These are phyloP conservation scores for Candida succiphila DNA, from an alignment of 805 yeast genomes.

Conservation along the genomic window DNA sequence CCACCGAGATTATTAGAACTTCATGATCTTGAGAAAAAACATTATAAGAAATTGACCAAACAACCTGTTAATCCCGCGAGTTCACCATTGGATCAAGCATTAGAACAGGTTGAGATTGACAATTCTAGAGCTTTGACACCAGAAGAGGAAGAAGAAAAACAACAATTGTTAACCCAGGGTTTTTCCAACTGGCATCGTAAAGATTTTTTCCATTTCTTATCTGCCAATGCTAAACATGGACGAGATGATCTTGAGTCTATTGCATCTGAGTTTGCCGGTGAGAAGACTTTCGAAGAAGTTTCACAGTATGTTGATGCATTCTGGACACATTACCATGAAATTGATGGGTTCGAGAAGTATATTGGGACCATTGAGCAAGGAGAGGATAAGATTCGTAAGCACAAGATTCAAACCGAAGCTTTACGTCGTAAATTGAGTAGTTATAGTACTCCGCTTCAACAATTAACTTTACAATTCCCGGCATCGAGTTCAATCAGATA, in stretches of 20 bases:
- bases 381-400: constrained; percentile 66
- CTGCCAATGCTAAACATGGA: constrained; percentile 69
- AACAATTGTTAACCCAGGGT: constrained; percentile 53
- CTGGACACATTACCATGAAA: constrained; percentile 69
- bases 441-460: constrained; percentile 71
- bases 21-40: constrained; percentile 73
- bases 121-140: constrained; percentile 75
- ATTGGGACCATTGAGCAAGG: constrained; percentile 77
- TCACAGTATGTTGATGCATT: constrained; percentile 67
- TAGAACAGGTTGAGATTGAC: constrained; percentile 65
- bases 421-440: constrained; percentile 64
- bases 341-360: constrained; percentile 85
- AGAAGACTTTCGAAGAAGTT: constrained; percentile 70
- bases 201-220: constrained; percentile 78
- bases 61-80: constrained; percentile 31
- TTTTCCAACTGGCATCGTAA: constrained; percentile 78
- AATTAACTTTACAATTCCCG: constrained; percentile 61
- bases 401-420: constrained; percentile 66
- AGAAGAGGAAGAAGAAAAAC: constrained; percentile 63
- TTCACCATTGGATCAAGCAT: constrained; percentile 14
- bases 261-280: constrained; percentile 49
- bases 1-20: constrained; percentile 68
- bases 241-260: constrained; percentile 63
- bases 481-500: constrained; percentile 42
- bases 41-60: constrained; percentile 57